These are phyloP conservation scores for Populus hybrid DNA, from an alignment of 441 rosid species.

Conservation along the genomic window DNA sequence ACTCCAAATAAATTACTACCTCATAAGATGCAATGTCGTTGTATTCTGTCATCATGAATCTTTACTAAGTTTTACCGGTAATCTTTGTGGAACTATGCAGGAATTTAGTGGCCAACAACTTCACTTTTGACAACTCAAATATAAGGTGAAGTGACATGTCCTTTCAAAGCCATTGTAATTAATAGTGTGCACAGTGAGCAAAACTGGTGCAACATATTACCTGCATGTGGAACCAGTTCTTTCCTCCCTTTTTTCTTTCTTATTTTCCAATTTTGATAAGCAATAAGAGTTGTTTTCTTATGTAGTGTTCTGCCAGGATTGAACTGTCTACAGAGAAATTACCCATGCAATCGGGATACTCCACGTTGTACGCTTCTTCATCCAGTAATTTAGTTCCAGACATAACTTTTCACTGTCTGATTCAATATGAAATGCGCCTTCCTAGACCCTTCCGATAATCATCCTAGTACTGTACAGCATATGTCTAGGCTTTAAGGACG, in stretches of 20 bases:
- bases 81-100: constrained; percentile 14
- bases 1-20: too few relatives aligned
- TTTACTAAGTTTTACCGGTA: neutral
- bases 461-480: neutral
- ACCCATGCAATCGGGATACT: constrained; percentile 23
- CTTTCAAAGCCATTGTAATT: neutral
- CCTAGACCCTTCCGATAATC: neutral
- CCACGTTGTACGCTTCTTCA: constrained; percentile 24
- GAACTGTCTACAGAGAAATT: constrained; percentile 33
- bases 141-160: constrained; percentile 13
- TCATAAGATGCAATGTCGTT: too few relatives aligned
- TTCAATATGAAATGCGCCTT: neutral
- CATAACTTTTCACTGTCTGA: neutral
- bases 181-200: neutral
- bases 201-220: neutral
- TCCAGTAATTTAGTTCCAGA: neutral
- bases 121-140: constrained; percentile 25
- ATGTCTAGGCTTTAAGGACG: neutral
- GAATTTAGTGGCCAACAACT: constrained; percentile 29
- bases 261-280: neutral
- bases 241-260: neutral
- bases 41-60: neutral
- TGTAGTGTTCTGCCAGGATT: constrained; percentile 32
- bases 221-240: neutral
- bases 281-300: neutral